These are phyloP conservation scores for Collariella sp. DNA, from an alignment of 495 filamentous ascomycete species.

Conservation along the genomic window DNA sequence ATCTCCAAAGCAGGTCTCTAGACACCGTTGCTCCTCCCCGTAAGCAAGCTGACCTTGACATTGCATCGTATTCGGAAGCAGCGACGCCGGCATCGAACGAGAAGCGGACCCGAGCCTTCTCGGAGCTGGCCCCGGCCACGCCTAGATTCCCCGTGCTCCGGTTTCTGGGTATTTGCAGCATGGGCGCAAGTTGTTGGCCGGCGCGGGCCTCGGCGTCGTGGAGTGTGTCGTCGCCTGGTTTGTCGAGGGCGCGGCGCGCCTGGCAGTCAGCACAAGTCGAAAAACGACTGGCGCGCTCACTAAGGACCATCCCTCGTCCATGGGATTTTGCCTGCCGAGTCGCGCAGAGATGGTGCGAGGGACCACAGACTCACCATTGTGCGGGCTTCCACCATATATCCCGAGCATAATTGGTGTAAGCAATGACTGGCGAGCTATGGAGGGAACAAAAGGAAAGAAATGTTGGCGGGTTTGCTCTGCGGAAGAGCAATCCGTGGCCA, in stretches of 20 bases:
- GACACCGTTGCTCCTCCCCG: not conserved
- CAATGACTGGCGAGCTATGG: not conserved
- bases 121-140: slow-evolving; percentile 32
- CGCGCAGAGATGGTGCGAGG: not conserved
- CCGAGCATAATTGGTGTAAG: slow-evolving; percentile 40
- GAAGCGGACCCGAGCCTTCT: slow-evolving; percentile 43
- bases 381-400: slow-evolving; percentile 38
- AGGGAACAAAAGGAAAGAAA: slow-evolving; percentile 4
- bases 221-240: slow-evolving; percentile 38
- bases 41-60: slow-evolving; percentile 40
- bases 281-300: not conserved
- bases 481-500: slow-evolving; percentile 1
- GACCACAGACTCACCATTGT: slow-evolving; percentile 36
- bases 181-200: slow-evolving; percentile 26
- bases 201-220: slow-evolving; percentile 30
- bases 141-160: slow-evolving; percentile 55
- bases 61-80: slow-evolving; percentile 42
- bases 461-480: not conserved
- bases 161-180: slow-evolving; percentile 52
- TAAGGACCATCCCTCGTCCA: not conserved
- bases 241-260: slow-evolving; percentile 7
- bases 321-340: not conserved
- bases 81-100: slow-evolving; percentile 47
- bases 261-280: slow-evolving; percentile 18
- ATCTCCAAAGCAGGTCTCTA: not conserved